A percentile compares a stretch with the other conserved stretches of the same genome.
Conservation (phyloP, 2,329 filamentous ascomycete genomes). For the Tolypocladium endophyticum region DNA sequence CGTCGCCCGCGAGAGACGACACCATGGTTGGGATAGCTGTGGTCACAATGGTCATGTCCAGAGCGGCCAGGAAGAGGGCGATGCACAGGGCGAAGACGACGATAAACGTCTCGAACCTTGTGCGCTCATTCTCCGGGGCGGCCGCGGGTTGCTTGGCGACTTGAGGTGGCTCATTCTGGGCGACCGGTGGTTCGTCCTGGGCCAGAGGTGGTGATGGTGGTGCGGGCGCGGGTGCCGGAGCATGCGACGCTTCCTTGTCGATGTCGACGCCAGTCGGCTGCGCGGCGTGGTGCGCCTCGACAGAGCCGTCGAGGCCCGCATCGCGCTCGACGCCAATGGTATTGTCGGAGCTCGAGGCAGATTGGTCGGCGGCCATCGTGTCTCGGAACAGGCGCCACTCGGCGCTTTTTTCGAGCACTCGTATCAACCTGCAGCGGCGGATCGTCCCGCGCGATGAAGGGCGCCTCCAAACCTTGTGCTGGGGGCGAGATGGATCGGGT, state of each 20-base stretch:
- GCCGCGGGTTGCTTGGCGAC: not conserved
- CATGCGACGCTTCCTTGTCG: not conserved
- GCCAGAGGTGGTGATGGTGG: not conserved
- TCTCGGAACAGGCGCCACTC: not conserved
- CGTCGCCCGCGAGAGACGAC: slow-evolving; percentile 46
- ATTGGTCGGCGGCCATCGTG: not conserved
- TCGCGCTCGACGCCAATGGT: slow-evolving; percentile 16
- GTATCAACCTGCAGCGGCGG: not conserved
- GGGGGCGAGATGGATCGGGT: not conserved
- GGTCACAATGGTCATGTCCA: slow-evolving; percentile 53
- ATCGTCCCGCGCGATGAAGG: not conserved
- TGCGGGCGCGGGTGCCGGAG: not conserved
- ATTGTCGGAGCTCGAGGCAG: slow-evolving; percentile 13
- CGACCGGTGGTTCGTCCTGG: too few relatives aligned
- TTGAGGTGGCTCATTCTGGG: not conserved
- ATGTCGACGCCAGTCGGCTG: not conserved
- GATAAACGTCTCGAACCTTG: slow-evolving; percentile 25
- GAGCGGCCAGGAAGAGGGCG: slow-evolving; percentile 41
- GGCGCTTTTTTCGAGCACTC: not conserved
- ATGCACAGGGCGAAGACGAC: slow-evolving; percentile 31
- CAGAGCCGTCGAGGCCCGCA: slow-evolving; percentile 1
- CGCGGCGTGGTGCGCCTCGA: not conserved
- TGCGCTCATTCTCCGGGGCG: slow-evolving; percentile 23
- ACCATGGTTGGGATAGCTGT: slow-evolving; percentile 57
- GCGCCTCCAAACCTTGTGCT: not conserved